Evolutionary conservation across 1,139 yeast species (phyloP).

Genomic region (Pichia terricola): DNA sequence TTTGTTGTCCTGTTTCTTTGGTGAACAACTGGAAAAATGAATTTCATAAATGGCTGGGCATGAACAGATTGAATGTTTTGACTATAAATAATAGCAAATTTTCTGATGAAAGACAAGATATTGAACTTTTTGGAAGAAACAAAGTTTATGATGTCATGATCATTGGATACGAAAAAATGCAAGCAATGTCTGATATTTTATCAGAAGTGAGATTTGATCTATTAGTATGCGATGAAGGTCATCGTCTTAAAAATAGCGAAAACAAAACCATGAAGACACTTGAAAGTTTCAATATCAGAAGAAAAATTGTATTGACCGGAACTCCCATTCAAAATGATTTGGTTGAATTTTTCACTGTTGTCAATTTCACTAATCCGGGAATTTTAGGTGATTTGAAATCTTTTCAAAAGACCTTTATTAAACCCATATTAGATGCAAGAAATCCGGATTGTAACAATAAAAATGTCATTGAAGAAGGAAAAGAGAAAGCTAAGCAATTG

Average conservation of each 20-base stretch:
- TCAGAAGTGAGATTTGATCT: constrained; percentile 46
- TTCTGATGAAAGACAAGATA: constrained; percentile 49
- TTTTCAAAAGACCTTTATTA: constrained; percentile 59
- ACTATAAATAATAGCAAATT: constrained; percentile 40
- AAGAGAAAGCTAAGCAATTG: constrained; percentile 50
- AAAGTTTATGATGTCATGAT: constrained; percentile 75
- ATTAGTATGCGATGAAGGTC: constrained; percentile 92
- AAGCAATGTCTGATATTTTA: constrained; percentile 48
- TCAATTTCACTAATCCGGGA: constrained; percentile 80
- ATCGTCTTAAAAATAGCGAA: constrained; percentile 60
- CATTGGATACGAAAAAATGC: constrained; percentile 78
- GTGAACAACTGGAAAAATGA: constrained; percentile 84
- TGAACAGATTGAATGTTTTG: constrained; percentile 44
- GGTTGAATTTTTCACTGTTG: constrained; percentile 69
- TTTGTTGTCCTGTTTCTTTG: constrained; percentile 89
- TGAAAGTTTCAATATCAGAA: constrained; percentile 43
- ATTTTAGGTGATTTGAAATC: constrained; percentile 50
- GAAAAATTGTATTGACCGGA: constrained; percentile 67
- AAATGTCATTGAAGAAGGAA: constrained; percentile 45
- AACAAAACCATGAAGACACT: constrained; percentile 65
- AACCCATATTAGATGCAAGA: constrained; percentile 66
- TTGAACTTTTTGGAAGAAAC: constrained; percentile 53
- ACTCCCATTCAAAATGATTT: constrained; percentile 95
- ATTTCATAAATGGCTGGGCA: constrained; percentile 82
- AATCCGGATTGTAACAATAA: constrained; percentile 58